Evolutionary conservation across 208 protist genomes (phyloP).

Genomic region (Tritrichomonas foetus): DNA sequence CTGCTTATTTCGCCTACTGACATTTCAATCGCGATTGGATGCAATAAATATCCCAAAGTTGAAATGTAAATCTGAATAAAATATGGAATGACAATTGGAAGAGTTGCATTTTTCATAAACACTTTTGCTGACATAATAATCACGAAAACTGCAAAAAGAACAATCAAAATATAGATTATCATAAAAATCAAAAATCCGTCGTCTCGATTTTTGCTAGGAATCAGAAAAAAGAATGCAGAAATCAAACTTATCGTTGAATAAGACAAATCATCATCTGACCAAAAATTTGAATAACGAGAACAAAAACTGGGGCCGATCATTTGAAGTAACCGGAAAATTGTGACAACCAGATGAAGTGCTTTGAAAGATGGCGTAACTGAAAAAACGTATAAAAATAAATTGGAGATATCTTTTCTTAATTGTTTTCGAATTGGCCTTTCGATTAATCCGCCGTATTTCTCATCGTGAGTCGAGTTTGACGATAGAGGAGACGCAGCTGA

Average conservation of each 20-base stretch:
- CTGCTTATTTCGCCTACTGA: neutral
- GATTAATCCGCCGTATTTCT: too few relatives aligned
- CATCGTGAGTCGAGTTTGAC: too few relatives aligned
- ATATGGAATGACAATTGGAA: neutral
- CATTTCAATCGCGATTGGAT: neutral
- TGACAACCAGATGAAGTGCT: neutral
- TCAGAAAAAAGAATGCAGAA: neutral
- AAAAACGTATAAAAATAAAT: too few relatives aligned
- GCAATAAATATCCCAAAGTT: slow-evolving; percentile 29
- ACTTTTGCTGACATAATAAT: neutral
- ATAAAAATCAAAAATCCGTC: neutral
- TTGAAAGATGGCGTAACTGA: too few relatives aligned
- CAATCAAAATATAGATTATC: neutral
- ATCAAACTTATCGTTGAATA: neutral
- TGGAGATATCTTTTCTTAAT: too few relatives aligned
- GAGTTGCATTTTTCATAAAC: neutral
- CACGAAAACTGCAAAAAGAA: neutral
- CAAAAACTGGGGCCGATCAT: neutral
- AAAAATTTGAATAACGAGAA: neutral
- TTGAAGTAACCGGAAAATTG: neutral
- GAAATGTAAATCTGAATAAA: neutral
- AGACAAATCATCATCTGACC: neutral
- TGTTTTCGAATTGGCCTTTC: too few relatives aligned
- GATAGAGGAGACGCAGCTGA: too few relatives aligned
- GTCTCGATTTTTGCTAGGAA: neutral